A percentile compares a stretch with the other conserved stretches of the same genome.
Evolutionary conservation across 768 basidiomycete species (phyloP).

Genomic region (Postia placenta): DNA sequence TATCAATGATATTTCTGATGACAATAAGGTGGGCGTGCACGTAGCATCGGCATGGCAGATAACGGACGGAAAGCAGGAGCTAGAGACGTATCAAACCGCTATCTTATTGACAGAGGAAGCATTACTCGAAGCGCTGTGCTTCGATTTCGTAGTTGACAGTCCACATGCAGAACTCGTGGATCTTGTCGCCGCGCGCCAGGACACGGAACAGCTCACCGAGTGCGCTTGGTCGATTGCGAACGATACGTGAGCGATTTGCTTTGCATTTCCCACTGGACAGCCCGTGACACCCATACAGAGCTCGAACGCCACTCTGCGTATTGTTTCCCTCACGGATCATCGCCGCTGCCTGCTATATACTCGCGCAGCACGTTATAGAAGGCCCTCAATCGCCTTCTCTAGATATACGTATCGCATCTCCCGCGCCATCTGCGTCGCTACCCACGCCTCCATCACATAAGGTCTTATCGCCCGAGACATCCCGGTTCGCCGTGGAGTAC

Average conservation of each 20-base stretch:
- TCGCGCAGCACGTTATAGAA: slow-evolving; percentile 68
- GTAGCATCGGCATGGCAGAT: not conserved
- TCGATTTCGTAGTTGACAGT: slow-evolving; percentile 75
- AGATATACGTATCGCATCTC: slow-evolving; percentile 65
- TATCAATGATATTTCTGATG: slow-evolving; percentile 48
- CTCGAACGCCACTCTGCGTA: slow-evolving; percentile 69
- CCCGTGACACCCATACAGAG: not conserved
- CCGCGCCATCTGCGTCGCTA: slow-evolving; percentile 68
- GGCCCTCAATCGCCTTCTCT: slow-evolving; percentile 71
- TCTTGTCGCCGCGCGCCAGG: slow-evolving; percentile 53
- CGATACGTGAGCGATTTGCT: slow-evolving; percentile 59
- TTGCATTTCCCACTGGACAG: not conserved
- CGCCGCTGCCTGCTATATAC: slow-evolving; percentile 71
- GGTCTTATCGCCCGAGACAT: slow-evolving; percentile 63
- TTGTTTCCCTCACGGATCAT: slow-evolving; percentile 64
- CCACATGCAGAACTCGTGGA: slow-evolving; percentile 75
- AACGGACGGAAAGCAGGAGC: slow-evolving; percentile 43
- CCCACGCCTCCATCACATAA: slow-evolving; percentile 80
- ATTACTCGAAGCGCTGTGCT: slow-evolving; percentile 77
- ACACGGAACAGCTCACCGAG: slow-evolving; percentile 50
- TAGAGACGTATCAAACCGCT: slow-evolving; percentile 60
- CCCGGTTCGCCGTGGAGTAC: slow-evolving; percentile 61
- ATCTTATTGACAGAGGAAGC: slow-evolving; percentile 76
- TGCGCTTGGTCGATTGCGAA: slow-evolving; percentile 84
- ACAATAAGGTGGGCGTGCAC: slow-evolving; percentile 50